These are phyloP conservation scores for Acanthamoeba polyphaga DNA, from an alignment of 208 protist genomes.

Conservation along the genomic window DNA sequence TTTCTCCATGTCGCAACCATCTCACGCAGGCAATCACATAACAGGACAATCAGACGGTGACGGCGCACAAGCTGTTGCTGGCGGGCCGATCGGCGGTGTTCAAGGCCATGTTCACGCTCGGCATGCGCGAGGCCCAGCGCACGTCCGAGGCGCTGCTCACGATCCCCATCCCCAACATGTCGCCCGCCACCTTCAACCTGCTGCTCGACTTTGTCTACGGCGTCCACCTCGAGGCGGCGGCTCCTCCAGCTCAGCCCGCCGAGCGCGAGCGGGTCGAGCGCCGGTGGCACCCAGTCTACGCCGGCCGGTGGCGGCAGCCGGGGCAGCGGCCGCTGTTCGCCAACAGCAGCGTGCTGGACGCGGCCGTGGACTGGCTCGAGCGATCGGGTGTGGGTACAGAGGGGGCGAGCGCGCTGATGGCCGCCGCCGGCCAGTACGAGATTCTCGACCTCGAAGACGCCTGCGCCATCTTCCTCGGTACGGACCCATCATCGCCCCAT, in stretches of 20 bases:
- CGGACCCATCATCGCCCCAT: too few species aligned
- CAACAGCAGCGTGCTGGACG: background rate
- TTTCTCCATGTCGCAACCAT: background rate
- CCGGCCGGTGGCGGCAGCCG: too few species aligned
- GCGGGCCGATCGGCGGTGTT: background rate
- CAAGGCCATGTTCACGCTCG: conserved; percentile 49
- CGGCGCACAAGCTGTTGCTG: conserved; percentile 9
- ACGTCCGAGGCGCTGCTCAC: background rate
- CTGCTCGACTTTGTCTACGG: conserved; percentile 33
- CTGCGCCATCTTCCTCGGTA: conserved; percentile 2
- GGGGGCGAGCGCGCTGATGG: background rate
- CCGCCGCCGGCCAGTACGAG: conserved; percentile 12
- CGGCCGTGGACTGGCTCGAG: too few species aligned
- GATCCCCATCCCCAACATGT: background rate
- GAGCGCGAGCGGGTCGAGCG: too few species aligned
- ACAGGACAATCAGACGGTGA: too few species aligned
- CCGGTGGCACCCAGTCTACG: too few species aligned
- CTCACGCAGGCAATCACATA: too few species aligned
- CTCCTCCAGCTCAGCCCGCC: background rate
- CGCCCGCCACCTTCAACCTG: background rate
- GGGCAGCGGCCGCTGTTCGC: too few species aligned
- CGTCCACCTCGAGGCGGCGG: too few species aligned
- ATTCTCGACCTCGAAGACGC: background rate
- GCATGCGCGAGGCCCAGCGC: conserved; percentile 7
- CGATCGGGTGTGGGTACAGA: too few species aligned